Conservation (phyloP, 371 early-diverging fungal species). For the Batkoa obscura region DNA sequence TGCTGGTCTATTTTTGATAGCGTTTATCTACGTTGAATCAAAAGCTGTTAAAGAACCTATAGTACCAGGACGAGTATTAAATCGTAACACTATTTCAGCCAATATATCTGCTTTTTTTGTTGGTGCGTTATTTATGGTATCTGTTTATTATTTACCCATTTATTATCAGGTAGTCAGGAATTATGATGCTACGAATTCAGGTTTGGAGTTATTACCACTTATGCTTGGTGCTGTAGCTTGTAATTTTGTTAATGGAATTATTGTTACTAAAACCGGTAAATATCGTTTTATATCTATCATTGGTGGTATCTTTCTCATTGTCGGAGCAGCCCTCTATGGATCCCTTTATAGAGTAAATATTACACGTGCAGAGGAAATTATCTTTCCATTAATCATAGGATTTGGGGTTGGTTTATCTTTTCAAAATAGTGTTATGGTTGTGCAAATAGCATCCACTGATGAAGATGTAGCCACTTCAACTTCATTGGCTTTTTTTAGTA, state of each 20-base stretch:
- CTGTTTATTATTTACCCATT: conserved; percentile 46
- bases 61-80: conserved; percentile 25
- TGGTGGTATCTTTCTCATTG: conserved; percentile 20
- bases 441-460: conserved; percentile 25
- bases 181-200: conserved; percentile 26
- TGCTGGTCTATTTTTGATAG: conserved; percentile 32
- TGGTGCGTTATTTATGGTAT: conserved; percentile 46
- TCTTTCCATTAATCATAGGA: conserved; percentile 26
- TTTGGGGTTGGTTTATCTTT: conserved; percentile 35
- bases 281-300: conserved; percentile 25
- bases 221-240: conserved; percentile 27
- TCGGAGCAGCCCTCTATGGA: conserved; percentile 27
- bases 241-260: conserved; percentile 26
- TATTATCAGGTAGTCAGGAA: conserved; percentile 26
- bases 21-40: conserved; percentile 35
- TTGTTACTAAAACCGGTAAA: conserved; percentile 23
- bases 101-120: conserved; percentile 24
- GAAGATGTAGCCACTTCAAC: conserved; percentile 45
- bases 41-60: conserved; percentile 33
- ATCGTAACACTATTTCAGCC: conserved; percentile 21
- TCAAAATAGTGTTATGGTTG: conserved; percentile 34
- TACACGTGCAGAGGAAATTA: conserved; percentile 18
- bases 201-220: conserved; percentile 45
- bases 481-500: conserved; percentile 27
- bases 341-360: conserved; percentile 17